These are phyloP conservation scores for Euclidium syriacum DNA, from an alignment of 345 rosid species.

Conservation along the genomic window DNA sequence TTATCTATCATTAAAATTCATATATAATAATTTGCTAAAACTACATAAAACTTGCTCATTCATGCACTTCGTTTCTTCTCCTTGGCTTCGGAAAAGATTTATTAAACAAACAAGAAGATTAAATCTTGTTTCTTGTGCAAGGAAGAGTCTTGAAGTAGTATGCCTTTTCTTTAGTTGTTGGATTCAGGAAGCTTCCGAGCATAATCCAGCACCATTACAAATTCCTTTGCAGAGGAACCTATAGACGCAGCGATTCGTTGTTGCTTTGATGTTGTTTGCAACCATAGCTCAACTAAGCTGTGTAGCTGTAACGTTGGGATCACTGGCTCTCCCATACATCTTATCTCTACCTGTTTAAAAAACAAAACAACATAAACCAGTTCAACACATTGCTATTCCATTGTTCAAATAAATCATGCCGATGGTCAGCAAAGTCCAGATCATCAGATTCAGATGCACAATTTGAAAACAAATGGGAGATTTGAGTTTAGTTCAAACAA, in stretches of 20 bases:
- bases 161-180: slow-evolving; percentile 25
- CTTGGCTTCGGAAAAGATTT: not conserved
- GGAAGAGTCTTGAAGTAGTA: not conserved
- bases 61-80: not conserved
- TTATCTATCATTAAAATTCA: not conserved
- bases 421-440: not conserved
- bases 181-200: slow-evolving; percentile 44
- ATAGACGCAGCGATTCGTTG: slow-evolving; percentile 49
- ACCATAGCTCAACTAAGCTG: slow-evolving; percentile 75
- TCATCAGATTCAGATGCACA: not conserved
- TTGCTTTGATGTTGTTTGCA: slow-evolving; percentile 50
- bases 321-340: slow-evolving; percentile 77
- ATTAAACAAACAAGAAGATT: not conserved
- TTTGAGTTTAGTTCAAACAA: not conserved
- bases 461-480: not conserved
- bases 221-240: slow-evolving; percentile 92
- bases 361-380: not conserved
- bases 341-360: slow-evolving; percentile 67
- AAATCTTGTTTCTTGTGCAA: slow-evolving; percentile 2
- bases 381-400: not conserved
- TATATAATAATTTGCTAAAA: not conserved
- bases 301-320: slow-evolving; percentile 59
- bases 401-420: not conserved
- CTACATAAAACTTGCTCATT: slow-evolving; percentile 7
- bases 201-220: slow-evolving; percentile 79